Conservation (phyloP, 768 basidiomycete genomes). For the Hysterangium stoloniferum region DNA sequence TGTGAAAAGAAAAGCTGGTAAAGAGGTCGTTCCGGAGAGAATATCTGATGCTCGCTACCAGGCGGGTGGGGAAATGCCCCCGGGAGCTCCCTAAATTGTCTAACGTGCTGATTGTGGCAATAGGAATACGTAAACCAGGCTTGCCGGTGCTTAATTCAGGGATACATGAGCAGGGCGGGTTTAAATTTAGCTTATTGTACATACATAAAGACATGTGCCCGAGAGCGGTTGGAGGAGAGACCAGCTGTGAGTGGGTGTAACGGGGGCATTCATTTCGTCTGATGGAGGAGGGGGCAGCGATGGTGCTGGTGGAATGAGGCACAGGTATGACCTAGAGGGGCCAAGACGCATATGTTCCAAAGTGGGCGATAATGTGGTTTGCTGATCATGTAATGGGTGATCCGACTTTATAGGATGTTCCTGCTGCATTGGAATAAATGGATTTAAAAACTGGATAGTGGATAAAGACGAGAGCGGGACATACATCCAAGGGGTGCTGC, state of each 20-base stretch:
- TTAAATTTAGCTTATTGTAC: constrained; percentile 31
- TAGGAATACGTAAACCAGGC: constrained; percentile 98
- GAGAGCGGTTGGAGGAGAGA: constrained; percentile 71
- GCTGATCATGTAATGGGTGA: not conserved
- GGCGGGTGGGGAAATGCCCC: constrained; percentile 56
- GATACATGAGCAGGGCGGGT: constrained; percentile 17
- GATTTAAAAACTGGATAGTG: not conserved
- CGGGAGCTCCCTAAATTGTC: constrained; percentile 86
- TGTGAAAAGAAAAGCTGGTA: constrained; percentile 21
- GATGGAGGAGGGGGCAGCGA: constrained; percentile 35
- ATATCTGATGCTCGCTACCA: constrained; percentile 35
- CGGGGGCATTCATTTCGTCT: constrained; percentile 46
- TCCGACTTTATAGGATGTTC: constrained; percentile 3
- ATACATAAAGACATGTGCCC: constrained; percentile 79
- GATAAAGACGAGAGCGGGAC: not conserved
- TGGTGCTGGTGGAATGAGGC: constrained; percentile 56
- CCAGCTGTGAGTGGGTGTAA: constrained; percentile 72
- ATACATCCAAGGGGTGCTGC: not conserved
- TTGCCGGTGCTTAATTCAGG: constrained; percentile 55
- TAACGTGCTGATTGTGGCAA: constrained; percentile 90
- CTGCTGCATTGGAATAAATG: not conserved
- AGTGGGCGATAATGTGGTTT: constrained; percentile 16
- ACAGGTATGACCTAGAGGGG: constrained; percentile 61
- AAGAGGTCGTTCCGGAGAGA: not conserved
- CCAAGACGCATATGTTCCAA: constrained; percentile 75